Percentiles rank a stretch among this genome's conserved stretches.
phyloP scores from a whole-genome alignment of 768 basidiomycete genomes.

The Leucocoprinus leucothites region DNA sequence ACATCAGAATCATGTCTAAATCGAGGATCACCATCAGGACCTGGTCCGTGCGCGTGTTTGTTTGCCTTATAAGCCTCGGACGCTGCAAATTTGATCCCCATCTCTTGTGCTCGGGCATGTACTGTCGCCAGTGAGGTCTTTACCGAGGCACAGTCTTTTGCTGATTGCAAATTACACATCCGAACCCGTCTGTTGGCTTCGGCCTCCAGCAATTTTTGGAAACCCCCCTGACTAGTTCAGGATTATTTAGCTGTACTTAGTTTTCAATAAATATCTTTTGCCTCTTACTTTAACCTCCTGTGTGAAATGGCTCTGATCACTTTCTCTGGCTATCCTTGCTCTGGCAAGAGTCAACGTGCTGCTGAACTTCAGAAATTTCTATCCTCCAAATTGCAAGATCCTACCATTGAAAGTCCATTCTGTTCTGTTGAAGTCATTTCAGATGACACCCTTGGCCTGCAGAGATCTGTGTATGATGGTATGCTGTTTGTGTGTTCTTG shows the following conservation, averaged over 20 bases:
- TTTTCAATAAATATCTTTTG: constrained; percentile 6
- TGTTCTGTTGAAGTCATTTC: constrained; percentile 53
- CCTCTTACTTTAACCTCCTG: background rate
- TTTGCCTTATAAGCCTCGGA: constrained; percentile 37
- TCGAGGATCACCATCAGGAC: constrained; percentile 10
- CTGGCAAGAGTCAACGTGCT: constrained; percentile 82
- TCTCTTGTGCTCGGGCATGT: constrained; percentile 96
- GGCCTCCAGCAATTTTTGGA: constrained; percentile 93
- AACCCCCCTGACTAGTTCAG: constrained; percentile 27
- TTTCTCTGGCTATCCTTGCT: constrained; percentile 81
- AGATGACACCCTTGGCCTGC: constrained; percentile 68
- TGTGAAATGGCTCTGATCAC: constrained; percentile 85
- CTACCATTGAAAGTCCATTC: constrained; percentile 51
- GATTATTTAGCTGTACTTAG: background rate
- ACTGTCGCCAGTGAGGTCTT: constrained; percentile 94
- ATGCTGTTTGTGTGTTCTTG: constrained; percentile 18
- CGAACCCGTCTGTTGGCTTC: constrained; percentile 89
- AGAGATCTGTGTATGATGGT: constrained; percentile 75
- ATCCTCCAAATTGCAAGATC: constrained; percentile 44
- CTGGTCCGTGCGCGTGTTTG: constrained; percentile 52
- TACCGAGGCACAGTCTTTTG: constrained; percentile 95
- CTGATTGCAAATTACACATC: constrained; percentile 98
- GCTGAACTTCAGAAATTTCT: constrained; percentile 59
- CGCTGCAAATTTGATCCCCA: constrained; percentile 28
- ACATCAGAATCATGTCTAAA: background rate